Conservation (phyloP, 2,329 filamentous ascomycete species). For the Penicillium sp. region DNA sequence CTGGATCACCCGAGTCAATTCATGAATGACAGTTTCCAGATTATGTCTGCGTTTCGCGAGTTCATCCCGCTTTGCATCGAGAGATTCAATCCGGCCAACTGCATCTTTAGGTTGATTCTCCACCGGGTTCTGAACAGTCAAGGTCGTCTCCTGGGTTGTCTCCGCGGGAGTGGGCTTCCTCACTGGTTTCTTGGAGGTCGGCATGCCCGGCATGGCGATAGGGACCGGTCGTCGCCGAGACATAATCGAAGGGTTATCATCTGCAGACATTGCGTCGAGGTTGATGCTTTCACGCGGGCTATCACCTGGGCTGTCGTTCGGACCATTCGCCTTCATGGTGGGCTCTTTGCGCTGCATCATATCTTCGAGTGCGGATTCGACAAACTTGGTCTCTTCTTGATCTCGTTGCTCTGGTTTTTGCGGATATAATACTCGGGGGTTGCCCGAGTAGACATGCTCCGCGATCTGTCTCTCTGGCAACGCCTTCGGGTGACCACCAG, state of each 20-base stretch:
- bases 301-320: slow-evolving; percentile 36
- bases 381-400: slow-evolving; percentile 24
- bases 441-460: slow-evolving; percentile 24
- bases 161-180: slow-evolving; percentile 50
- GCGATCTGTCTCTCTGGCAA: slow-evolving; percentile 39
- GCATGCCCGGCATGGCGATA: slow-evolving; percentile 29
- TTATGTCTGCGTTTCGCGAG: slow-evolving; percentile 72
- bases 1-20: slow-evolving; percentile 79
- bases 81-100: slow-evolving; percentile 66
- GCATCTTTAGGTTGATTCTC: slow-evolving; percentile 55
- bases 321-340: slow-evolving; percentile 10
- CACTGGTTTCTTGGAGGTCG: slow-evolving; percentile 38
- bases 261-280: slow-evolving; percentile 37
- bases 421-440: slow-evolving; percentile 1
- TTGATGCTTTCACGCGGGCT: slow-evolving; percentile 39
- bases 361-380: slow-evolving; percentile 37
- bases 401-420: slow-evolving; percentile 13
- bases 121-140: slow-evolving; percentile 64
- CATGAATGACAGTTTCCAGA: slow-evolving; percentile 71
- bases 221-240: slow-evolving; percentile 46
- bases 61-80: slow-evolving; percentile 68
- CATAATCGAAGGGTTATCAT: slow-evolving; percentile 42
- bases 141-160: slow-evolving; percentile 24
- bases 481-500: slow-evolving; percentile 25
- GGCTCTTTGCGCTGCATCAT: slow-evolving; percentile 49